Percentiles rank a stretch among this genome's conserved stretches.
These are phyloP conservation scores for Aspergillus hiratsukae DNA, from an alignment of 2,329 filamentous ascomycete genomes.

Conservation along the genomic window DNA sequence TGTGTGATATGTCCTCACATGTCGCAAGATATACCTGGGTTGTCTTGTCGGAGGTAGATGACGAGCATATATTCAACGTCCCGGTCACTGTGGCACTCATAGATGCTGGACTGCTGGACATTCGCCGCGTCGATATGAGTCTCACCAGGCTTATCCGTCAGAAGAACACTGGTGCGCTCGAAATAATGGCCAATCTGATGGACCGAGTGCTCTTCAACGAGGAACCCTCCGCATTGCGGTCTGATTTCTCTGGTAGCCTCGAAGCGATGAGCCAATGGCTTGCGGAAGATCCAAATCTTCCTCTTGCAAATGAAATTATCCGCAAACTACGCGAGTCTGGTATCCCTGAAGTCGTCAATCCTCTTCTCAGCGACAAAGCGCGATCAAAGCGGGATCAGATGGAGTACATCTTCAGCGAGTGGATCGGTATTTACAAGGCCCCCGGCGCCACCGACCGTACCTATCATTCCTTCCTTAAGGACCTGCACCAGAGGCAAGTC, in stretches of 20 bases:
- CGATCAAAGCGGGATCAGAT: slow-evolving; percentile 71
- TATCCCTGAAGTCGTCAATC: slow-evolving; percentile 52
- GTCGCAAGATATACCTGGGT: slow-evolving; percentile 51
- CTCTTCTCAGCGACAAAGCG: slow-evolving; percentile 53
- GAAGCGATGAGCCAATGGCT: slow-evolving; percentile 80
- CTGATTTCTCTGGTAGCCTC: slow-evolving; percentile 80
- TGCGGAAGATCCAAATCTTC: slow-evolving; percentile 63
- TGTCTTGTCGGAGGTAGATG: slow-evolving; percentile 49
- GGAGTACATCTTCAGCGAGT: slow-evolving; percentile 94
- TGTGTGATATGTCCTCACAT: slow-evolving; percentile 58
- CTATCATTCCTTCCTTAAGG: slow-evolving; percentile 71
- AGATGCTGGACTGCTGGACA: slow-evolving; percentile 56
- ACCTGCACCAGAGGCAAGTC: slow-evolving; percentile 70
- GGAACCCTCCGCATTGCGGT: slow-evolving; percentile 70
- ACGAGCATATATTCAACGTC: slow-evolving; percentile 60
- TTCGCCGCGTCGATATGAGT: slow-evolving; percentile 64
- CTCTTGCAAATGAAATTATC: slow-evolving; percentile 67
- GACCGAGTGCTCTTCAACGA: slow-evolving; percentile 75
- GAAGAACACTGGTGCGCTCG: slow-evolving; percentile 66
- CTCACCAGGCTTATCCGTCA: slow-evolving; percentile 68
- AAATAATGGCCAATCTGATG: slow-evolving; percentile 75
- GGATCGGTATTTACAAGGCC: slow-evolving; percentile 77
- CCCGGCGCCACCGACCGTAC: slow-evolving; percentile 70
- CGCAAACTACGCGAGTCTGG: slow-evolving; percentile 55
- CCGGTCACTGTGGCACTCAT: slow-evolving; percentile 58